Evolutionary conservation across 2,329 filamentous ascomycete species (phyloP), one percentile per base, ranked within the genome.

Genomic region (Pseudocercospora fijiensis): DNA sequence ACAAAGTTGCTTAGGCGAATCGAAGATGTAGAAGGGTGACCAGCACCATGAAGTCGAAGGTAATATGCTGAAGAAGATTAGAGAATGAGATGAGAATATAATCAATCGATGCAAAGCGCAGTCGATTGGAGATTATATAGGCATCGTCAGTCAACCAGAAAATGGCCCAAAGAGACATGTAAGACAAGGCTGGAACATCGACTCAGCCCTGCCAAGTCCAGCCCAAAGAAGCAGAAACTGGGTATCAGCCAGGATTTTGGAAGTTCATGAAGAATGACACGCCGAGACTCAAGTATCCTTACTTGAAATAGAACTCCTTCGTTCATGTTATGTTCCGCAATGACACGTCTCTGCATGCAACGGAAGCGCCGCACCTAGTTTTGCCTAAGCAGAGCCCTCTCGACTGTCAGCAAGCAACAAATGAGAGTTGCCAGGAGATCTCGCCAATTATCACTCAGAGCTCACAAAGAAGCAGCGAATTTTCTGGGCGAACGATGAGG

Each of bases 11-110:
- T 49, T 16, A 18, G 4, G 45, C 9, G 24, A 26, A 26, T 26
- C 9, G 11, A 13, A 11, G 18, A 20, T 20, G 30, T 18, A 28
- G 28, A 56, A 33, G 53, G 53, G 22, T 56, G 24, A 22, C 53
- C 53, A 56, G 53, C 53, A 56, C 53, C 53, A 26, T 11, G 6
- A 1, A 22, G 20, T 24, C 20, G 45, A 49, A 49, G 45, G 4
- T 7, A 6, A 33, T 56, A 27, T 24, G 33, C 16, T 37, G 7
- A 28, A 56, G 10, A 16, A 20, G 13, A 22, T 26, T 20, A 56
- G 26, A 56, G 53, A 33, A 56, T 33, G 27, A 41, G n/a, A 56
- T 56, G 53, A 33, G 33, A 56, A 11, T 2, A 56, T n/a, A n/a
- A n/a, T n/a, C n/a, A 13, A 8, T 11, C 3, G 26, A 18, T 0